Conservation (phyloP, 805 yeast genomes). For the Saccharomycopsis fermentans region DNA sequence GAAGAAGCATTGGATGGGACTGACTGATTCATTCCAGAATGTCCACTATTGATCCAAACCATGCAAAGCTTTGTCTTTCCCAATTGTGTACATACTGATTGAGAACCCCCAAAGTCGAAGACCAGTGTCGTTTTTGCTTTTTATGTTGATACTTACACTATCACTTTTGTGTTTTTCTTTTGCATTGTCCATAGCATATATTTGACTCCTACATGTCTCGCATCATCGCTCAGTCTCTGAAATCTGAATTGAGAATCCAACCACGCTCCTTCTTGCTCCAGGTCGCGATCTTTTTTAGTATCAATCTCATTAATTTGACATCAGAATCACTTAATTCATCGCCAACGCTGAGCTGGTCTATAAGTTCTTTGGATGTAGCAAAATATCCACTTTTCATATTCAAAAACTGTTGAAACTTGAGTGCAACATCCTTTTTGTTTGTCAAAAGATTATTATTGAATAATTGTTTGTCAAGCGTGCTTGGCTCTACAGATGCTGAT, state of each 20-base stretch:
- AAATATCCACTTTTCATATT: slow-evolving; percentile 27
- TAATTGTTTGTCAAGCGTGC: not conserved
- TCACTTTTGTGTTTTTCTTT: too few relatives aligned
- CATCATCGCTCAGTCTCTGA: slow-evolving; percentile 19
- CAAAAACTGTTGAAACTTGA: slow-evolving; percentile 33
- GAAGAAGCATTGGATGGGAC: not conserved
- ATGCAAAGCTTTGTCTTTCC: too few relatives aligned
- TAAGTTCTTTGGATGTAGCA: slow-evolving; percentile 42
- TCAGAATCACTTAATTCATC: slow-evolving; percentile 38
- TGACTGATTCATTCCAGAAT: too few relatives aligned
- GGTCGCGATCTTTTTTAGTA: slow-evolving; percentile 54
- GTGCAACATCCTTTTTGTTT: slow-evolving; percentile 24
- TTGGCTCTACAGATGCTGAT: not conserved
- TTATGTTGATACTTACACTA: too few relatives aligned
- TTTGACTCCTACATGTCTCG: too few relatives aligned
- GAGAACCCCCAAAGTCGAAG: too few relatives aligned
- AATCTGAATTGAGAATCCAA: slow-evolving; percentile 58
- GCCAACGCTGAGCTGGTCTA: slow-evolving; percentile 28
- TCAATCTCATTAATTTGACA: slow-evolving; percentile 51
- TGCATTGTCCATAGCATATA: too few relatives aligned
- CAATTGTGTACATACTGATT: too few relatives aligned
- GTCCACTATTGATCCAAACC: too few relatives aligned
- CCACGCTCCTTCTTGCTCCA: slow-evolving; percentile 54
- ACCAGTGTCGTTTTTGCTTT: too few relatives aligned
- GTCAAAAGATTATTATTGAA: slow-evolving; percentile 6